Conservation (phyloP, 257 asterid genomes). For the Avicennia marina region DNA sequence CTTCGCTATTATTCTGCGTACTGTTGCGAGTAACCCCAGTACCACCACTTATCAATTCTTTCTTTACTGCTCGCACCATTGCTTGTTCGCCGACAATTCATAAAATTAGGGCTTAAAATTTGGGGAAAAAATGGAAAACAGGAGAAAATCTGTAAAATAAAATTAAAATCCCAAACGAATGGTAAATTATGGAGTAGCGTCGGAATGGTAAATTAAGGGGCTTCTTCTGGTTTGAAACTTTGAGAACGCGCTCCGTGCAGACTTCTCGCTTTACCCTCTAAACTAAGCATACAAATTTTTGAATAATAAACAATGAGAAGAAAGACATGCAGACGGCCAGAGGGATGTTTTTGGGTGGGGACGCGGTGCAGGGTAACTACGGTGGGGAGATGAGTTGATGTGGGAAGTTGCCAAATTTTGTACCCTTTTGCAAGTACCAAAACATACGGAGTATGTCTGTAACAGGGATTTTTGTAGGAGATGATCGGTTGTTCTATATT, state of each 20-base stretch:
- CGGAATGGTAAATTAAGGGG: background rate
- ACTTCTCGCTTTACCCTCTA: too few species aligned
- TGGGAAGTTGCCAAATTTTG: too few species aligned
- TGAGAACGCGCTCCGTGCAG: background rate
- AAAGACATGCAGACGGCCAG: too few species aligned
- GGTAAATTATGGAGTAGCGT: background rate
- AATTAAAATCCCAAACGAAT: constrained; percentile 4
- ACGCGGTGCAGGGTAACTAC: too few species aligned
- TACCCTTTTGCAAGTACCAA: too few species aligned
- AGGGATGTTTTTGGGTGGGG: too few species aligned
- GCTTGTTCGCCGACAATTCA: background rate
- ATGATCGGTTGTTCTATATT: too few species aligned
- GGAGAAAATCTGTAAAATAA: background rate
- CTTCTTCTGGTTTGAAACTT: background rate
- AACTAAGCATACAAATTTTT: too few species aligned
- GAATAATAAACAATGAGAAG: too few species aligned
- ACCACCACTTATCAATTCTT: constrained; percentile 20
- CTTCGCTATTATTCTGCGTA: constrained; percentile 17
- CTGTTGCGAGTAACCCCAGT: constrained; percentile 28
- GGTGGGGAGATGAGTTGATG: too few species aligned
- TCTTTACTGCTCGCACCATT: constrained; percentile 34
- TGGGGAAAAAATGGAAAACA: background rate
- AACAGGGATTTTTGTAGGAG: too few species aligned
- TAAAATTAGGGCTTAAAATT: constrained; percentile 19
- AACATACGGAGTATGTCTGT: too few species aligned